Evolutionary conservation across 2,329 filamentous ascomycete genomes (phyloP), one percentile per base, ranked within the genome.

Genomic region (Akanthomyces uredinophilus): DNA sequence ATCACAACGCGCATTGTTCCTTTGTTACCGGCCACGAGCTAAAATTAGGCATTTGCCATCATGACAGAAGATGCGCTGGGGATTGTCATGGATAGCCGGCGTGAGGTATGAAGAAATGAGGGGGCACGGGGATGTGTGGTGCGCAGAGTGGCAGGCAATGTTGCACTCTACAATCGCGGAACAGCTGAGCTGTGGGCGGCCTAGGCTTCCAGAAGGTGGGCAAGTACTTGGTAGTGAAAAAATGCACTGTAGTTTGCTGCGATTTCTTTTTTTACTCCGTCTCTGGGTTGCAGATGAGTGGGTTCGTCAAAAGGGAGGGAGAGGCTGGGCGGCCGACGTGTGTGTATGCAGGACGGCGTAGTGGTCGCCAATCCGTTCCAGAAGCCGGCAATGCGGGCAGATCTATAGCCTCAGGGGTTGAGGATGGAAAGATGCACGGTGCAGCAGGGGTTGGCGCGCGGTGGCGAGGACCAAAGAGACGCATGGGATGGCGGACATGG

Each of bases 301-400:
- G 16, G n/a, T n/a, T n/a, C n/a, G n/a, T n/a, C 14, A 5, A 13
- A 32, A 22, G 13, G 10, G 16, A 58, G 44, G n/a, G n/a, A 7
- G 37, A 41, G 52, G 52, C 20, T 35, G 49, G 49, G 24, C 27
- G 49, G 29, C 49, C 14, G 27, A 18, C 5, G n/a, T 35, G n/a
- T n/a, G 44, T 14, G n/a, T 35, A 11, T 11, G 32, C 32, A 35
- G 7, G 32, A 35, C 32, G 11, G 32, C 32, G 22, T 47, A 14
- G 22, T 22, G 14, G 44, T 8, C 47, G 58, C 8, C 58, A 35
- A 60, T 60, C 49, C 58, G 58, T 60, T 53, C 58, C 58, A 53
- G 49, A 27, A 27, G 20, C 29, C 39, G 49, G 50, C 49, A 27
- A 46, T 37, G 24, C 37, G 10, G 57, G 37, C 13, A n/a, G 24